Evolutionary conservation across 2,329 filamentous ascomycete genomes (phyloP), one percentile per base, ranked within the genome.

Genomic region (Nemania diffusa): DNA sequence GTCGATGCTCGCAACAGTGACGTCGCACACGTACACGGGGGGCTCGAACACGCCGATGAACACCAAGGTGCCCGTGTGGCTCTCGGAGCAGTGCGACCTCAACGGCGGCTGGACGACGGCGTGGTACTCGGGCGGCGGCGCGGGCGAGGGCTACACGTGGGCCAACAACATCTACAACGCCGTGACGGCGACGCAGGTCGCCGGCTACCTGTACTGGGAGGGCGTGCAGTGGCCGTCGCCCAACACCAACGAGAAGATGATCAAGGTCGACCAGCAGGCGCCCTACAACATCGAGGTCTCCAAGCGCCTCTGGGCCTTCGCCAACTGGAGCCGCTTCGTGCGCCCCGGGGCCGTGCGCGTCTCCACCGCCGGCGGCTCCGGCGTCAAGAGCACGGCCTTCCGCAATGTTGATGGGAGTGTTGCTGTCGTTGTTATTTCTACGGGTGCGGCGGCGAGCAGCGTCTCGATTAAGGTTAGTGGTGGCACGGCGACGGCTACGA

Each of bases 171-270:
- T 88, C 51, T 83, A 84, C 74, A 79, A 79, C 34, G 84, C 81
- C 22, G 76, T 88, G 15, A 79, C 84, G 5, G 81, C 81, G 71
- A 80, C 79, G 26, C 83, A 84, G 70, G 77, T 84, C 5, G 83
- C 81, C 7, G 86, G 81, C 0, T 87, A 87, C 71, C 78, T 88
- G 5, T 87, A 85, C 76, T 88, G 85, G 85, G 82, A 85, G 73
- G 73, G 72, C 27, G 71, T 75, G 48, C 72, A 75, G 64, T 73
- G 70, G 72, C 71, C 72, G 3, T 76, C 72, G 69, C 76, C 76
- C 15, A 76, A 74, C 65, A 79, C 78, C 13, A 78, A 79, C 73
- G 77, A 78, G 72, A 84, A 84, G 24, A 77, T 84, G 72, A 81
- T 81, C 15, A 84, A 82, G 81, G 83, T 84, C 5, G 81, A 81